These are phyloP conservation scores for Colletotrichum lentis DNA, from an alignment of 2,329 filamentous ascomycete species.

Conservation along the genomic window DNA sequence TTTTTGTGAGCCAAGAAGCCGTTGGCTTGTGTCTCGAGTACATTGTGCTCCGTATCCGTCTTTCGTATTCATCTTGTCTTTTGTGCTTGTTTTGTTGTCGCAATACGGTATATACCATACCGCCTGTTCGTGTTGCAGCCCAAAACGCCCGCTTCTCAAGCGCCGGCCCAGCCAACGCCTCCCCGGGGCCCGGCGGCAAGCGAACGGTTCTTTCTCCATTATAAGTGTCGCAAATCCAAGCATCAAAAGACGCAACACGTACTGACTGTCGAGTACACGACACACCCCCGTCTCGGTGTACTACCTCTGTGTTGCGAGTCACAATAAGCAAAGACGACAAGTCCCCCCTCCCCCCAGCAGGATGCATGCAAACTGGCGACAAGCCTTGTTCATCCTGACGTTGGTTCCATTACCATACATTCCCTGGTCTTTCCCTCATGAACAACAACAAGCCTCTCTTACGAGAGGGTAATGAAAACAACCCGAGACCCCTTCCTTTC, in stretches of 20 bases:
- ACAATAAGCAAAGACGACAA: constrained; percentile 11
- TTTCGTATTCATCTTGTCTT: constrained; percentile 3
- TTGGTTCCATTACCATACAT: constrained; percentile 26
- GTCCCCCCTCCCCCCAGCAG: not conserved
- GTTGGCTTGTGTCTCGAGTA: not conserved
- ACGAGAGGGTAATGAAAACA: constrained; percentile 8
- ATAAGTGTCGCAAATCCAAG: not conserved
- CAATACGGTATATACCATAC: constrained; percentile 21
- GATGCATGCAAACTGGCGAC: not conserved
- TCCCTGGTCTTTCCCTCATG: not conserved
- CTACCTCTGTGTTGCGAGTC: constrained; percentile 3
- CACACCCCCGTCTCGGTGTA: not conserved
- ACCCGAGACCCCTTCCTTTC: constrained; percentile 31
- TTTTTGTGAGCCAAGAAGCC: not conserved
- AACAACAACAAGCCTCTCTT: not conserved
- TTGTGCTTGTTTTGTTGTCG: not conserved
- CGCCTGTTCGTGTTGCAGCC: constrained; percentile 35
- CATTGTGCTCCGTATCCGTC: not conserved
- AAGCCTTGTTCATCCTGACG: constrained; percentile 22
- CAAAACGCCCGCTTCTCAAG: constrained; percentile 34
- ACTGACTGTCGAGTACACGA: not conserved
- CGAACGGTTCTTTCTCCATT: not conserved
- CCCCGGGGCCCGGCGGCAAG: not conserved
- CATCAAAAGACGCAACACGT: not conserved
- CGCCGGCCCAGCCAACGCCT: constrained; percentile 23